Base-by-base conservation (phyloP, 768 basidiomycete species). In the Cystobasidium onofrii region DNA sequence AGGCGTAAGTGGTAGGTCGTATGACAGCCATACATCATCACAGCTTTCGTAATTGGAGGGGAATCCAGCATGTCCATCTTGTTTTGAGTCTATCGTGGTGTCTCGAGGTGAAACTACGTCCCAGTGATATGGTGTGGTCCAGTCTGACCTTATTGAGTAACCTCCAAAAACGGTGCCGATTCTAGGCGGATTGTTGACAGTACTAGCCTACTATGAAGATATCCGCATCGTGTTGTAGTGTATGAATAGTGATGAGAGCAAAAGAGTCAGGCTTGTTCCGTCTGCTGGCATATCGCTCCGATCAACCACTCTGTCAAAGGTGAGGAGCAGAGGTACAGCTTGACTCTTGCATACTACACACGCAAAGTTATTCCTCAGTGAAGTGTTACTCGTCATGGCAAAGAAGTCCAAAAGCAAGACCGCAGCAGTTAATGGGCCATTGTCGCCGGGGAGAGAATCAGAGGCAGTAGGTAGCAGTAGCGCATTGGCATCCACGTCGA, bases 41-140 rank as follows among this genome's bases (percentile, higher is more conserved):
- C 77, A 0, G 76, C 75, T 46, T 76, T 78, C 1, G 78, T 78
- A 29, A 78, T 60, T 0, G 76, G 75, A n/a, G 78, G 76, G 6
- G 76, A 57, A 66, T 76, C 70, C 0, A 74, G 36, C n/a, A 74
- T 46, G 44, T 76, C 77, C 76, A 76, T 76, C 31, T 27, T 52
- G n/a, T 2, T 13, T 10, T 31, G 39, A 34, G 63, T 41, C 25
- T 36, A 3, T 39, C 12, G n/a, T 31, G 36, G 31, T 36, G 9
- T 33, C 4, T n/a, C n/a, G n/a, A n/a, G n/a, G n/a, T n/a, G n/a
- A n/a, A n/a, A n/a, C n/a, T n/a, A n/a, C n/a, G n/a, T n/a, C n/a
- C n/a, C n/a, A n/a, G n/a, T n/a, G n/a, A n/a, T n/a, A n/a, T n/a
- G n/a, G n/a, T n/a, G n/a, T n/a, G n/a, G n/a, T n/a, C n/a, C n/a